phyloP scores from a whole-genome alignment of 768 basidiomycete genomes.

The Kwoniella dendrophila region DNA sequence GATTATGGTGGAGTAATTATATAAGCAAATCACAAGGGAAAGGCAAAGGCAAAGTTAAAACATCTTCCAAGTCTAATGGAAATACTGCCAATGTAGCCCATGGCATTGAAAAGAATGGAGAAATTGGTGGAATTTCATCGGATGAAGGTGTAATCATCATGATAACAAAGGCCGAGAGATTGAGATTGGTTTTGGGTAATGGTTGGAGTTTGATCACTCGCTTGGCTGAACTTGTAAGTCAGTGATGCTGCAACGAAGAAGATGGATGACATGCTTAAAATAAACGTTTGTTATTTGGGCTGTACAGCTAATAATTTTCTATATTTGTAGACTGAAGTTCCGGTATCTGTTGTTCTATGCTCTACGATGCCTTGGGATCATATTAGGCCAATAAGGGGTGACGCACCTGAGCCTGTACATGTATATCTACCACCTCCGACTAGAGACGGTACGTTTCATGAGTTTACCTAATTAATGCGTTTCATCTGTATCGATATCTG shows the following conservation, averaged over 20 bases:
- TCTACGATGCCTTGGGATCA: slow-evolving; percentile 50
- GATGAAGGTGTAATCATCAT: slow-evolving; percentile 28
- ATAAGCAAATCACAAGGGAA: neutral
- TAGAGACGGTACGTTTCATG: slow-evolving; percentile 38
- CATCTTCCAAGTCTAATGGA: slow-evolving; percentile 19
- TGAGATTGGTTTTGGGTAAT: slow-evolving; percentile 33
- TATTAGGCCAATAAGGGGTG: slow-evolving; percentile 42
- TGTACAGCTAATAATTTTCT: too few species aligned
- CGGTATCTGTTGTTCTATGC: slow-evolving; percentile 39
- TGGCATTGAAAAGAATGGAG: neutral
- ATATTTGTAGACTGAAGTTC: slow-evolving; percentile 32
- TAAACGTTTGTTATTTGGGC: too few species aligned
- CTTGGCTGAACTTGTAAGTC: slow-evolving; percentile 48
- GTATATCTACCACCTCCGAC: slow-evolving; percentile 37
- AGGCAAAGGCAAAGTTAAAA: slow-evolving; percentile 28
- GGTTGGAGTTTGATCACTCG: slow-evolving; percentile 48
- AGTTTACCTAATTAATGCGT: neutral
- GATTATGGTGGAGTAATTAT: neutral
- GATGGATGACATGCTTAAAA: too few species aligned
- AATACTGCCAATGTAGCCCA: slow-evolving; percentile 2
- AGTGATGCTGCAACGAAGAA: neutral
- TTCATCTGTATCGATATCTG: neutral
- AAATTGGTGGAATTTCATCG: slow-evolving; percentile 10
- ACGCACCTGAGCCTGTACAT: slow-evolving; percentile 49
- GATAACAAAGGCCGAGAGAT: slow-evolving; percentile 40